Evolutionary conservation across 441 rosid species (phyloP), one percentile per base, ranked within the genome.

Genomic region (Mallotus japonicus): DNA sequence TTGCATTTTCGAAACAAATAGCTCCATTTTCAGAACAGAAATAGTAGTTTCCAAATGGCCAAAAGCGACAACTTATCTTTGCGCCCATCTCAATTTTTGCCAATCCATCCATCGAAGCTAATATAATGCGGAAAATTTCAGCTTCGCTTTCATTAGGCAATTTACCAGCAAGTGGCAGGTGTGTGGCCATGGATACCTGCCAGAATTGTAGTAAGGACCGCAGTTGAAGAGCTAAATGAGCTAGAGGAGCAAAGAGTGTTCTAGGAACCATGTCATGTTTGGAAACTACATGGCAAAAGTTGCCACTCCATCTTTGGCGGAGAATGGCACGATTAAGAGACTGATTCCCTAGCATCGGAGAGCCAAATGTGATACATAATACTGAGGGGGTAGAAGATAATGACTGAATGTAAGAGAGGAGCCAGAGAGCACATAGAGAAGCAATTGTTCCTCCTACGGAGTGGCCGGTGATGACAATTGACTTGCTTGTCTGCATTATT

Each of bases 361-460:
- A 88, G 69, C 97, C 97, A 3, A 86, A 94, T 28, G 97, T 92
- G 87, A 90, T 77, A 83, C 97, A 92, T 40, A 94, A 76, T 40
- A 92, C 80, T 8, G 82, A 63, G 22, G 69, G 22, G 46, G 75
- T 28, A 34, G 83, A 74, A 51, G 49, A 67, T 19, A 56, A 17
- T 2, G 82, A 62, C 20, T 83, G 81, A 63, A 81, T 69, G 74
- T 73, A 50, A 16, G 80, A 88, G 75, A 94, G 92, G 24, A 94
- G 93, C 89, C 90, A 87, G 32, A 94, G 89, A 65, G 94, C 83
- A 70, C 89, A 78, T 46, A 94, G 88, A 62, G 92, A 80, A 22
- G 97, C 95, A 3, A 79, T 58, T 47, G 97, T 73, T 19, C 92
- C 99, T 16, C 97, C 90, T 34, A 80, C 61, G 19, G 92, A 89